Percentiles rank a stretch among this genome's conserved stretches.
These are phyloP conservation scores for Tausonia pullulans DNA, from an alignment of 1,284 basidiomycete genomes.

Conservation along the genomic window DNA sequence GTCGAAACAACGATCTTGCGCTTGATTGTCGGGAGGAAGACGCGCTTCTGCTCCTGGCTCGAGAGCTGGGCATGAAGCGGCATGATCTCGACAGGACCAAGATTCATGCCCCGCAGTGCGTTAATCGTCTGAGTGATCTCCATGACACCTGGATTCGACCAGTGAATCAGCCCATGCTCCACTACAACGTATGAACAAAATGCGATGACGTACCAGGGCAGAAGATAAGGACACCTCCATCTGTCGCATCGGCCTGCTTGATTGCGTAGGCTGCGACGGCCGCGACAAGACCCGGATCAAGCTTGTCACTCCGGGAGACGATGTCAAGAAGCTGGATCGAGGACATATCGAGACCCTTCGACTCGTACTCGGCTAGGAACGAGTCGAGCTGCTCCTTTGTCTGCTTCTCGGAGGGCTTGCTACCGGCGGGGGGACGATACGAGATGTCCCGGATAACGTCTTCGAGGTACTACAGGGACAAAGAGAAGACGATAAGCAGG, in stretches of 20 bases:
- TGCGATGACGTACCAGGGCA: slow-evolving; percentile 8
- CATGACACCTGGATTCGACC: slow-evolving; percentile 55
- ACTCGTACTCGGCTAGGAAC: slow-evolving; percentile 43
- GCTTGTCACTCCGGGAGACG: slow-evolving; percentile 50
- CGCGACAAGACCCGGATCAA: slow-evolving; percentile 70
- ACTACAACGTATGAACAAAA: neutral
- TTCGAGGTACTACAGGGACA: slow-evolving; percentile 58
- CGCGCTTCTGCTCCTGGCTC: slow-evolving; percentile 66
- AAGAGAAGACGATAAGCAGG: neutral
- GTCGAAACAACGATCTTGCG: slow-evolving; percentile 86
- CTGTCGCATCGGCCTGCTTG: slow-evolving; percentile 38
- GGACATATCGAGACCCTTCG: slow-evolving; percentile 46
- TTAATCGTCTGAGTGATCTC: slow-evolving; percentile 76
- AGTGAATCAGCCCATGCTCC: slow-evolving; percentile 32
- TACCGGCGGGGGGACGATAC: slow-evolving; percentile 32
- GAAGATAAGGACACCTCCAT: slow-evolving; percentile 70
- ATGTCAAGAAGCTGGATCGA: slow-evolving; percentile 49
- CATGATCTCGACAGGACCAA: slow-evolving; percentile 49
- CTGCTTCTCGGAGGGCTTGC: slow-evolving; percentile 34
- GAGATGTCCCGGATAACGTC: slow-evolving; percentile 53
- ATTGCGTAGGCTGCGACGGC: slow-evolving; percentile 55
- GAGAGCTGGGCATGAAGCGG: slow-evolving; percentile 86
- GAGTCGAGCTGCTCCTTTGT: slow-evolving; percentile 43
- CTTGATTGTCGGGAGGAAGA: slow-evolving; percentile 61
- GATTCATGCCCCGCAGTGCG: slow-evolving; percentile 42